A percentile compares a stretch with the other conserved stretches of the same genome.
Evolutionary conservation across 345 rosid species (phyloP).

Genomic region (Barbarea vulgaris): DNA sequence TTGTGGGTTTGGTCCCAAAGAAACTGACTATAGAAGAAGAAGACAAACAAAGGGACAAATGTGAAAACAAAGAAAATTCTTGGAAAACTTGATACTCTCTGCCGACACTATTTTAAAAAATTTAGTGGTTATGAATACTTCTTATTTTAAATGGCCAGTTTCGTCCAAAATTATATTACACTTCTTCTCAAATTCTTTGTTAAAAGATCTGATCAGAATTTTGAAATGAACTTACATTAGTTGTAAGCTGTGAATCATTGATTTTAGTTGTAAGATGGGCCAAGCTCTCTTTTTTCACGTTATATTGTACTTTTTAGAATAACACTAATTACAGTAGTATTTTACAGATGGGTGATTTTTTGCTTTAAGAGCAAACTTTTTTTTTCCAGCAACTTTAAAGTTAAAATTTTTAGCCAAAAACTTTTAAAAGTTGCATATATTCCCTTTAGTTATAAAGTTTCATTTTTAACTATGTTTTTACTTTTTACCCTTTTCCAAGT

Average conservation of each 20-base stretch:
- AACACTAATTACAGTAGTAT: not conserved
- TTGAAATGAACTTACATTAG: not conserved
- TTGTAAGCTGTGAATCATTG: conserved; percentile 10
- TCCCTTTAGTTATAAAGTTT: conserved; percentile 17
- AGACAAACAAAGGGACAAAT: conserved; percentile 34
- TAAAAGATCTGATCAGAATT: not conserved
- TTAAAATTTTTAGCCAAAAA: conserved; percentile 2
- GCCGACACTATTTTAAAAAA: conserved; percentile 27
- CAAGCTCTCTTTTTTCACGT: conserved; percentile 7
- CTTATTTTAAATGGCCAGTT: conserved; percentile 5
- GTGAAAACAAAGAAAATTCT: conserved; percentile 32
- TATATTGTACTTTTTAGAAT: not conserved
- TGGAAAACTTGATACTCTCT: conserved; percentile 28
- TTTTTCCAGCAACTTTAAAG: not conserved
- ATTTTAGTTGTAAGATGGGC: conserved; percentile 15
- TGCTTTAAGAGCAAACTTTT: conserved; percentile 6
- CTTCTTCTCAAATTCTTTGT: not conserved
- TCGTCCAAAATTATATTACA: not conserved
- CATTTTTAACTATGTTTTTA: not conserved
- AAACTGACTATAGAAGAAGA: conserved; percentile 33
- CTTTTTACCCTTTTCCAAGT: conserved; percentile 18
- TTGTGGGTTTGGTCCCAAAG: conserved; percentile 21
- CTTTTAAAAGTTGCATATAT: not conserved
- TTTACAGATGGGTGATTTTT: conserved; percentile 29
- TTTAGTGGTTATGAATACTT: conserved; percentile 33